phyloP scores from a whole-genome alignment of 371 early-diverging fungal species.

The Mucor ambiguus region DNA sequence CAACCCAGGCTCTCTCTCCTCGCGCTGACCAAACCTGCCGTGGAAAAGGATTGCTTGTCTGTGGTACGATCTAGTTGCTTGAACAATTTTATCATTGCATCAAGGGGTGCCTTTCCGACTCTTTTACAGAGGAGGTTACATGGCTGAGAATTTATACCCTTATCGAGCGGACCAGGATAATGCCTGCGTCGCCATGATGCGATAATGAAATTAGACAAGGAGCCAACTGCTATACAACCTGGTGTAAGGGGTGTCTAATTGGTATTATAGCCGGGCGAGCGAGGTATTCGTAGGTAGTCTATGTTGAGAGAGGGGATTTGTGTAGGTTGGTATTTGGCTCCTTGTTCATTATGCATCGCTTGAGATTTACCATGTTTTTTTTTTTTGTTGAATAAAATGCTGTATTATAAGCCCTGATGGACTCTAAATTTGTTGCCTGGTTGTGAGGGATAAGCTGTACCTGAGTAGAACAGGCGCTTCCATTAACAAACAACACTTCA shows the following conservation, averaged over 20 bases:
- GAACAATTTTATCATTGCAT: constrained; percentile 19
- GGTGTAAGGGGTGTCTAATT: background rate
- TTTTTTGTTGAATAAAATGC: background rate
- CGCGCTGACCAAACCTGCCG: background rate
- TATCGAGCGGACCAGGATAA: constrained; percentile 29
- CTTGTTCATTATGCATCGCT: background rate
- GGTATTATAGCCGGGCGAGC: background rate
- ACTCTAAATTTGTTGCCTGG: too few species aligned
- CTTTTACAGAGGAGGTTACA: background rate
- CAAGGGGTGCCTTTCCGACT: constrained; percentile 24
- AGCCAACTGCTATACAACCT: background rate
- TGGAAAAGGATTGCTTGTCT: background rate
- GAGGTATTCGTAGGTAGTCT: background rate
- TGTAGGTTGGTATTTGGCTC: background rate
- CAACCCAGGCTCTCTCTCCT: background rate
- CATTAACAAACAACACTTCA: too few species aligned
- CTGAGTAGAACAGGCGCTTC: too few species aligned
- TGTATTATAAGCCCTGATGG: too few species aligned
- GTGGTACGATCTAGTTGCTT: constrained; percentile 4
- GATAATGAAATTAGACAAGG: constrained; percentile 13
- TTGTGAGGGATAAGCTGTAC: too few species aligned
- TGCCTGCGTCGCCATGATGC: constrained; percentile 33
- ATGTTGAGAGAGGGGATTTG: background rate
- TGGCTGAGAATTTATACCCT: constrained; percentile 32
- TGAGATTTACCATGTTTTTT: background rate